phyloP scores from a whole-genome alignment of 257 asterid species.

The Parsonsia alboflavescens region DNA sequence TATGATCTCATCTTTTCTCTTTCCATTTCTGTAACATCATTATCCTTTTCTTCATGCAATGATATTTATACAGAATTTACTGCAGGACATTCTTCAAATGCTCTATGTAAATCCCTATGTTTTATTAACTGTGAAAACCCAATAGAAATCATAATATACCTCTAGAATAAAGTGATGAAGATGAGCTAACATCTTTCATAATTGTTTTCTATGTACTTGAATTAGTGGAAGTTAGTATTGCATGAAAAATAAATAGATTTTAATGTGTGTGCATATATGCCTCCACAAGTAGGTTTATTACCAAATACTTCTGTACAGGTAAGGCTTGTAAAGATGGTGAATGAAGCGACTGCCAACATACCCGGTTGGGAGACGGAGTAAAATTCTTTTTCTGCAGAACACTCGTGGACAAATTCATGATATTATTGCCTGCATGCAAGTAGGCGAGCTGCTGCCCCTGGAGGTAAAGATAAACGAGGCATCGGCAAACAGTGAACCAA shows the following conservation, averaged over 20 bases:
- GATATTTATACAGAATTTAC: background rate
- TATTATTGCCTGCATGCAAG: background rate
- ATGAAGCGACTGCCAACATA: constrained; percentile 83
- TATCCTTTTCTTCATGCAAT: background rate
- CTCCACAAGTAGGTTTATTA: background rate
- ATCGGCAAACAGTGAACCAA: no score
- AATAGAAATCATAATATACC: background rate
- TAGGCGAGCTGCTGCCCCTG: no score
- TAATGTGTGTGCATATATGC: background rate
- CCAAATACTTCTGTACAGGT: constrained; percentile 37
- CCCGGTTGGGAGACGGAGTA: constrained; percentile 61
- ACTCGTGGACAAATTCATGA: background rate
- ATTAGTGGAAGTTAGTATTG: background rate
- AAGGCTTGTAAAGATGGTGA: constrained; percentile 79
- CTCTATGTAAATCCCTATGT: background rate
- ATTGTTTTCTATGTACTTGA: background rate
- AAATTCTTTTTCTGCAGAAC: background rate
- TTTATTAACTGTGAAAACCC: background rate
- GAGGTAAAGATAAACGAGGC: no score
- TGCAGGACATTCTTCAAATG: background rate
- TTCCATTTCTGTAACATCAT: background rate
- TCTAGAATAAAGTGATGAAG: background rate
- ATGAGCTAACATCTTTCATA: background rate
- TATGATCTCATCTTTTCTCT: background rate
- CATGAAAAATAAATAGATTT: background rate